These are phyloP conservation scores for Hypoxylon rickii DNA, from an alignment of 495 filamentous ascomycete species.

Conservation along the genomic window DNA sequence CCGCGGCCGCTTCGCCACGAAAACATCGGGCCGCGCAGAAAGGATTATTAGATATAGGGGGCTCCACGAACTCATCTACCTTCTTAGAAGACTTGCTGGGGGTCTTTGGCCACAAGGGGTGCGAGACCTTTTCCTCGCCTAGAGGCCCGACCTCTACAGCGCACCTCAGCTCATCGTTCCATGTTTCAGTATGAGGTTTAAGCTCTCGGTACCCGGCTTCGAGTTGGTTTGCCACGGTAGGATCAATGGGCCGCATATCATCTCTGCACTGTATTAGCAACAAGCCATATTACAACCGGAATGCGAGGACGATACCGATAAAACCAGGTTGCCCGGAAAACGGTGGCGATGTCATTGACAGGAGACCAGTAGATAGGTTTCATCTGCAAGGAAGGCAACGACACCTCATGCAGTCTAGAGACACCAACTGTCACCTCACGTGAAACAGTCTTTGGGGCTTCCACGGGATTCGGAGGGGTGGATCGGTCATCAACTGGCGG, in stretches of 20 bases:
- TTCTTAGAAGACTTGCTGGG: conserved; percentile 46
- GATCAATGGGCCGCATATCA: conserved; percentile 87
- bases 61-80: conserved; percentile 44
- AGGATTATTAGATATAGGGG: conserved; percentile 56
- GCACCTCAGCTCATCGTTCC: conserved; percentile 88
- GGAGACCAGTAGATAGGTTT: conserved; percentile 98
- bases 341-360: conserved; percentile 83
- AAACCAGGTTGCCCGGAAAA: conserved; percentile 93
- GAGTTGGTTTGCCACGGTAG: conserved; percentile 86
- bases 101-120: conserved; percentile 75
- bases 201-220: conserved; percentile 87
- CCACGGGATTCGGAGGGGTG: conserved; percentile 5
- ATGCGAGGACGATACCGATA: conserved; percentile 58
- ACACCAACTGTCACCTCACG: conserved; percentile 73
- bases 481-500: conserved; percentile 1
- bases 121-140: conserved; percentile 87
- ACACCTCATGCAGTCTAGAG: conserved; percentile 68
- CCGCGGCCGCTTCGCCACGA: conserved; percentile 58
- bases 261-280: conserved; percentile 51
- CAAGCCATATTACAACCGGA: neutral
- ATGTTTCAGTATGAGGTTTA: conserved; percentile 88
- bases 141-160: conserved; percentile 88
- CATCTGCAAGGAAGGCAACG: conserved; percentile 71
- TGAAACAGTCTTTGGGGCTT: conserved; percentile 28
- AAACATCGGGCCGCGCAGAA: conserved; percentile 60